Evolutionary conservation across 2,329 filamentous ascomycete species (phyloP), one percentile per base, ranked within the genome.

Genomic region (Ceratocystis harringtonii): DNA sequence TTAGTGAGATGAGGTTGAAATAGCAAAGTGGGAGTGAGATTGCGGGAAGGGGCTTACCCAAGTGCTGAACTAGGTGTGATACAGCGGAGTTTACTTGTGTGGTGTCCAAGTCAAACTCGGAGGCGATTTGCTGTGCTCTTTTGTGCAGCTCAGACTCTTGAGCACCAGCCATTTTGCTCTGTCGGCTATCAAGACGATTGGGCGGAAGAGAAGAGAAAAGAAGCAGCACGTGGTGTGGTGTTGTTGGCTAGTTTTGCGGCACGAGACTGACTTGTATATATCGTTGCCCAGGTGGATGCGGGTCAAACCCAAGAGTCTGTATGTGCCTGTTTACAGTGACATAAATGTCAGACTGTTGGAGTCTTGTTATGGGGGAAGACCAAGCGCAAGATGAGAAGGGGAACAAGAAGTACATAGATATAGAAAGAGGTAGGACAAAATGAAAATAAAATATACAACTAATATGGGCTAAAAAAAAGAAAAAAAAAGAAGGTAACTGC

Each of bases 1-100:
- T 65, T 64, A 64, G 63, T 5, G 48, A 15, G 43, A 7, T 12
- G 2, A 3, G 5, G 12, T 12, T 19, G 7, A 44, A n/a, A 17
- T 2, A 48, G 8, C n/a, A 32, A 45, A 41, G 12, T 1, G 8
- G 12, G 6, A 32, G 30, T 6, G 22, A 32, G 15, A 3, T 5
- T 4, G 36, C 41, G 63, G 25, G n/a, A 32, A n/a, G 12, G 12
- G 22, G 50, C 58, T 43, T 57, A 67, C 65, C 55, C 22, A 67
- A 58, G 48, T 67, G 65, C 17, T 43, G 25, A 2, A 60, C 57
- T 10, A 67, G n/a, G 41, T 67, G 62, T 8, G 17, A 41, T 30
- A 63, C 62, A 41, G 65, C 62, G 12, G 22, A 28, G 3, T 45
- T 64, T 10, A 58, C 62, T 17, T 62, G 28, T 5, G 32, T 22